These are phyloP conservation scores for Tylopilus felleus DNA, from an alignment of 768 basidiomycete species.

Conservation along the genomic window DNA sequence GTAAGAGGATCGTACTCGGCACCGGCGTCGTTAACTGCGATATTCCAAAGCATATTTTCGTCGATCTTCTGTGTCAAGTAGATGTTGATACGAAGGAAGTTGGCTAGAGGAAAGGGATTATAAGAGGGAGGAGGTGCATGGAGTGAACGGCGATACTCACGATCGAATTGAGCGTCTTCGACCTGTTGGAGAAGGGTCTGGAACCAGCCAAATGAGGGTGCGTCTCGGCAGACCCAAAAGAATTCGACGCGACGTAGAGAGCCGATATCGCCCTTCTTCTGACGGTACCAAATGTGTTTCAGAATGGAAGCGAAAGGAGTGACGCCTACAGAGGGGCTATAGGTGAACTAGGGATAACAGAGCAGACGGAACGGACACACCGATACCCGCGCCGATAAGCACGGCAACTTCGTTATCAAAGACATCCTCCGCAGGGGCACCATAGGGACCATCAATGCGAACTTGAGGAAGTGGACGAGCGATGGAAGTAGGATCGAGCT, in stretches of 20 bases:
- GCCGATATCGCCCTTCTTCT: constrained; percentile 72
- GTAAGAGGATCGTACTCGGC: constrained; percentile 88
- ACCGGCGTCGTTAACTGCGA: constrained; percentile 82
- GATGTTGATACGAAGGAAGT: constrained; percentile 89
- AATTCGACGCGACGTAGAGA: constrained; percentile 87
- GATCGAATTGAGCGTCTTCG: constrained; percentile 84
- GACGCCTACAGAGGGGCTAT: constrained; percentile 49
- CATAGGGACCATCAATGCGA: constrained; percentile 88
- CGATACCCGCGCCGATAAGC: constrained; percentile 93
- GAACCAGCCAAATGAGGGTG: constrained; percentile 99
- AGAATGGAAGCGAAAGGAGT: constrained; percentile 94
- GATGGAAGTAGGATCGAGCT: constrained; percentile 56
- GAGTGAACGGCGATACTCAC: constrained; percentile 44
- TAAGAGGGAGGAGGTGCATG: constrained; percentile 11
- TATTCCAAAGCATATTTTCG: constrained; percentile 90
- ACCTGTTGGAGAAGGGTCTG: constrained; percentile 84
- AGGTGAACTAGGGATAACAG: background rate
- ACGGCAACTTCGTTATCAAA: constrained; percentile 84
- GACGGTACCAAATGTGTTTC: constrained; percentile 95
- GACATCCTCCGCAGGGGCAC: constrained; percentile 90
- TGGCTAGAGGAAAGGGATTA: constrained; percentile 56
- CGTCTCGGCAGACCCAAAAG: constrained; percentile 91
- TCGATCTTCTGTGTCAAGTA: constrained; percentile 85
- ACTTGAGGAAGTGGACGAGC: constrained; percentile 60
- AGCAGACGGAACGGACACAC: constrained; percentile 38